Evolutionary conservation across 2,329 filamentous ascomycete species (phyloP).

Genomic region (Pseudogymnoascus pannorum): DNA sequence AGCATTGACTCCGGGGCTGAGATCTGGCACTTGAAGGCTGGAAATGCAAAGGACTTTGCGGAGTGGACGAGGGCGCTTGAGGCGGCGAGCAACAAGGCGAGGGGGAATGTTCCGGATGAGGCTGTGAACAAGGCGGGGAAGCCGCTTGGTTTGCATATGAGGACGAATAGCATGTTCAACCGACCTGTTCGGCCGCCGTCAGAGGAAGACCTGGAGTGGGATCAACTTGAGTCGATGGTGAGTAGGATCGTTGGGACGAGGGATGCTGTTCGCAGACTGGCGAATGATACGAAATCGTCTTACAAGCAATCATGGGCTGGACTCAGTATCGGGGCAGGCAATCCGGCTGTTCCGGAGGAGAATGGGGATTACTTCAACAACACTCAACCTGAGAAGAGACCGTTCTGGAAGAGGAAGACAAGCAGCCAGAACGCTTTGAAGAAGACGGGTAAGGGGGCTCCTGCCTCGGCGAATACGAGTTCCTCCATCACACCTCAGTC

Average conservation of each 20-base stretch:
- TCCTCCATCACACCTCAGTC: conserved; percentile 24
- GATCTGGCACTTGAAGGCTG: conserved; percentile 87
- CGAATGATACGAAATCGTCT: conserved; percentile 67
- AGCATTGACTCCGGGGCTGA: conserved; percentile 96
- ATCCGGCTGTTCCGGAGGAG: conserved; percentile 33
- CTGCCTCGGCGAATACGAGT: conserved; percentile 10
- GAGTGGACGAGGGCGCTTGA: conserved; percentile 85
- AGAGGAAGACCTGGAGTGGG: conserved; percentile 77
- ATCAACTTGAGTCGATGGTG: conserved; percentile 75
- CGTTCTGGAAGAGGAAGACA: conserved; percentile 90
- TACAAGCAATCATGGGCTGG: conserved; percentile 9
- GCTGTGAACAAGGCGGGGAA: not conserved
- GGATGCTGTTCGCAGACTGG: conserved; percentile 79
- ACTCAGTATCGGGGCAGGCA: not conserved
- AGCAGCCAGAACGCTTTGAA: conserved; percentile 35
- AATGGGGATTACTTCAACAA: conserved; percentile 43
- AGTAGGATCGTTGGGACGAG: conserved; percentile 80
- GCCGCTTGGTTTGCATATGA: conserved; percentile 27
- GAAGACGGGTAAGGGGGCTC: not conserved
- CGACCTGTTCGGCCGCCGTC: conserved; percentile 23
- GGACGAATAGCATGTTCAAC: conserved; percentile 19
- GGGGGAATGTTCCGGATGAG: conserved; percentile 32
- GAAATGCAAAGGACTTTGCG: conserved; percentile 74
- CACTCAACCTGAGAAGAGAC: conserved; percentile 50
- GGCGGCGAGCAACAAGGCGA: conserved; percentile 62